Conservation (phyloP, 257 asterid genomes). For the Vinca minor region DNA sequence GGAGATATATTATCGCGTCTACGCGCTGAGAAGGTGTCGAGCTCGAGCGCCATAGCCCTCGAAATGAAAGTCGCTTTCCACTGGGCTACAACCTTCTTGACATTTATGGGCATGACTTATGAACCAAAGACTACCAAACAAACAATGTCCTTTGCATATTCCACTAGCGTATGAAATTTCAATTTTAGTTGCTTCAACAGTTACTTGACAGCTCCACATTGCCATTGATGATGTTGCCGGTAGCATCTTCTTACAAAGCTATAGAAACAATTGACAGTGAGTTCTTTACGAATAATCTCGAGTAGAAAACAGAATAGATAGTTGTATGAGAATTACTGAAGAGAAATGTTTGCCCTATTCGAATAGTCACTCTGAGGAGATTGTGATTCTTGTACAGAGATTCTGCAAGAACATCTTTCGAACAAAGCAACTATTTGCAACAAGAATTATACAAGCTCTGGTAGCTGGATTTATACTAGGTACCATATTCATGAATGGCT, state of each 20-base stretch:
- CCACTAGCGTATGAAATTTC: background rate
- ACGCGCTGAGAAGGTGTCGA: too few relatives aligned
- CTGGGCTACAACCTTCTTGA: too few relatives aligned
- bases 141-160: slow-evolving; percentile 4
- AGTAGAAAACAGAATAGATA: background rate
- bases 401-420: slow-evolving; percentile 64
- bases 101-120: too few relatives aligned
- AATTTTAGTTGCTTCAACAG: slow-evolving; percentile 42
- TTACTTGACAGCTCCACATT: slow-evolving; percentile 76
- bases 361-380: slow-evolving; percentile 40
- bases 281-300: slow-evolving; percentile 10
- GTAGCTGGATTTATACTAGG: slow-evolving; percentile 59
- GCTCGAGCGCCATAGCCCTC: too few relatives aligned
- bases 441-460: slow-evolving; percentile 51
- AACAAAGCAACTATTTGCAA: slow-evolving; percentile 60
- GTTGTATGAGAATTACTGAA: slow-evolving; percentile 2
- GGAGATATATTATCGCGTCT: too few relatives aligned
- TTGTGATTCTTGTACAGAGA: slow-evolving; percentile 46
- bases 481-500: slow-evolving; percentile 56
- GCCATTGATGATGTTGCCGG: slow-evolving; percentile 53
- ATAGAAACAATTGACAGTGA: slow-evolving; percentile 18
- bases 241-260: slow-evolving; percentile 14
- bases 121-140: background rate
- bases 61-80: too few relatives aligned
- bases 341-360: slow-evolving; percentile 21